Base-by-base conservation (phyloP, 1,139 yeast species). In the Pichia sp. region DNA sequence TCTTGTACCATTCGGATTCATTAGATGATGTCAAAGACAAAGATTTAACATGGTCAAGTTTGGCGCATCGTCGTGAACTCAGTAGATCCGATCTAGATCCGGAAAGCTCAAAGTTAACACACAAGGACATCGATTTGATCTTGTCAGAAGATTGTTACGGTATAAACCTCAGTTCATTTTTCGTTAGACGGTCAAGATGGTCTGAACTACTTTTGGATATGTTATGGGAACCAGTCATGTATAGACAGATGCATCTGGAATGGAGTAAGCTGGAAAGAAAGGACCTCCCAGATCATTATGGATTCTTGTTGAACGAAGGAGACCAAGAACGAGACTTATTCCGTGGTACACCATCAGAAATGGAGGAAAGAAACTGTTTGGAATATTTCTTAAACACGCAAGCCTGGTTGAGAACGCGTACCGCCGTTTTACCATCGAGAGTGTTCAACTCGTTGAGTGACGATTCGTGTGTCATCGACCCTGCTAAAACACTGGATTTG, bases 161-260 rank as follows among this genome's bases (percentile, higher is more conserved):
- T 1, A 91, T 91, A 72, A 90, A 89, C 61, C 71, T 91, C 52
- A 98, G 97, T 18, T 85, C 95, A 3, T 93, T 93, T 63, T 72
- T 93, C 58, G 77, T 91, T 65, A 78, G 91, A 58, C 77, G 94
- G 53, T 83, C 91, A 34, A 81, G 79, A 38, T 93, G 98, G 98
- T 70, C 94, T 2, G 93, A 85, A 53, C 73, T 89, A 68, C 70
- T 91, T 50, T 75, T 91, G 50, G 98, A 91, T 62, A 63, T 83
- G 19, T 89, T 97, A 96, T 91, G 98, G 98, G 98, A 91, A 62
- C 99, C 99, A 4, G 96, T 89, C 10, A 79, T 86, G 70, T 91
- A 93, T 67, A 98, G 91, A 67, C 97, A 91, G 66, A 87, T 85
- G 79, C 98, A 91, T 64, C 89, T 89, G 96, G 79, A 82, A 52